Conservation (phyloP, 2,329 filamentous ascomycete species). For the Exophiala sp. region DNA sequence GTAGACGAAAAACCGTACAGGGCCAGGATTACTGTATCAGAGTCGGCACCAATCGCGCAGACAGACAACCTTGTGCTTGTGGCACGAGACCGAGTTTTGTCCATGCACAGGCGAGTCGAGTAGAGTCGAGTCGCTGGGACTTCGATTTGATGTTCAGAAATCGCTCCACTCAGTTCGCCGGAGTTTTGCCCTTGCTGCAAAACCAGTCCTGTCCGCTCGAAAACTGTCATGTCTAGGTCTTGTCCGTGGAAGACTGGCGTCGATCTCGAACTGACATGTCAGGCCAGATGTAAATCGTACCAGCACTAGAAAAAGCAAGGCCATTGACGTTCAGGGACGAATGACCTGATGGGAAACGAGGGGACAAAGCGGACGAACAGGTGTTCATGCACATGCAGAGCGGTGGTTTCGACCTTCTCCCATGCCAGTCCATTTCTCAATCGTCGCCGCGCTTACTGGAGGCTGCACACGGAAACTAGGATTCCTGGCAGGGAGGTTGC, state of each 20-base stretch:
- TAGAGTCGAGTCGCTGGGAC: not conserved
- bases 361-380: slow-evolving; percentile 22
- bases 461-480: not conserved
- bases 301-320: no score
- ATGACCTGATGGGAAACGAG: not conserved
- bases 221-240: no score
- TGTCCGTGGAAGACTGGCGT: no score
- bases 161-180: not conserved
- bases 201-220: no score
- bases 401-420: not conserved
- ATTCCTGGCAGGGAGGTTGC: not conserved
- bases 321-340: not conserved
- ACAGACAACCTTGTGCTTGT: slow-evolving; percentile 8
- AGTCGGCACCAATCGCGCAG: slow-evolving; percentile 1
- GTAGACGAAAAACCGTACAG: not conserved
- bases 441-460: not conserved
- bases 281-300: no score
- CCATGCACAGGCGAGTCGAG: slow-evolving; percentile 3
- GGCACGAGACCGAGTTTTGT: slow-evolving; percentile 8
- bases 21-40: not conserved
- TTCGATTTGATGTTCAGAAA: not conserved
- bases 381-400: slow-evolving; percentile 29
- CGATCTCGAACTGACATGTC: no score
- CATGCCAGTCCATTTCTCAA: not conserved
- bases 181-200: not conserved